These are phyloP conservation scores for Asterophora lycoperdoides DNA, from an alignment of 768 basidiomycete genomes.

Conservation along the genomic window DNA sequence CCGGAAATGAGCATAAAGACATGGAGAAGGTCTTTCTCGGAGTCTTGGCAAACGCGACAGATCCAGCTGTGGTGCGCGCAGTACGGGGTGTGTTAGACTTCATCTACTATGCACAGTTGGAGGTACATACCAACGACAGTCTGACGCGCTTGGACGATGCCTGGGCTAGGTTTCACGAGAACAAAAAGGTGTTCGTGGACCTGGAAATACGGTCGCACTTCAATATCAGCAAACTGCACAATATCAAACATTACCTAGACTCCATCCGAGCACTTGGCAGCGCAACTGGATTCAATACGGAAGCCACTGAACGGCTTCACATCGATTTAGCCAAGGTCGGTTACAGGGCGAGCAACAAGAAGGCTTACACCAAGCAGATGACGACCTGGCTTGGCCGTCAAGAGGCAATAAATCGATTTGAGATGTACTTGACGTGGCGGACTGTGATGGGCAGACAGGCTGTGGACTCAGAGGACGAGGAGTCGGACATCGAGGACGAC, in stretches of 20 bases:
- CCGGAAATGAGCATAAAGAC: no score
- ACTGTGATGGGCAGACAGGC: no score
- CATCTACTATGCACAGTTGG: constrained; percentile 29
- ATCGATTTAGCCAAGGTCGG: no score
- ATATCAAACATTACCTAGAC: neutral
- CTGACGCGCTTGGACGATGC: constrained; percentile 21
- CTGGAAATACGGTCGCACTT: neutral
- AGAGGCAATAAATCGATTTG: no score
- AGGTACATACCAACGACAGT: constrained; percentile 23
- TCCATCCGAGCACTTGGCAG: neutral
- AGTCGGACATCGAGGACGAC: no score
- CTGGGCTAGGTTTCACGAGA: constrained; percentile 24
- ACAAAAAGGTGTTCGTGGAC: neutral
- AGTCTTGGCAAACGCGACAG: constrained; percentile 27
- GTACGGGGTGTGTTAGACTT: constrained; percentile 19
- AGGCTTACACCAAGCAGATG: no score
- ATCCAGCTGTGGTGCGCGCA: constrained; percentile 16
- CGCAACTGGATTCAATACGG: no score
- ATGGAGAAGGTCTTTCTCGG: constrained; percentile 1
- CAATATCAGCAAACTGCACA: neutral
- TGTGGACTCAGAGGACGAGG: no score
- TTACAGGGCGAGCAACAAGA: no score
- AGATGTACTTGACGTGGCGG: no score
- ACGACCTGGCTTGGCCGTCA: no score
- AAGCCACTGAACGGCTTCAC: no score